A percentile compares a stretch with the other conserved stretches of the same genome.
phyloP scores from a whole-genome alignment of 225 moss, liverwort and hornwort species.

The Asterella californica region DNA sequence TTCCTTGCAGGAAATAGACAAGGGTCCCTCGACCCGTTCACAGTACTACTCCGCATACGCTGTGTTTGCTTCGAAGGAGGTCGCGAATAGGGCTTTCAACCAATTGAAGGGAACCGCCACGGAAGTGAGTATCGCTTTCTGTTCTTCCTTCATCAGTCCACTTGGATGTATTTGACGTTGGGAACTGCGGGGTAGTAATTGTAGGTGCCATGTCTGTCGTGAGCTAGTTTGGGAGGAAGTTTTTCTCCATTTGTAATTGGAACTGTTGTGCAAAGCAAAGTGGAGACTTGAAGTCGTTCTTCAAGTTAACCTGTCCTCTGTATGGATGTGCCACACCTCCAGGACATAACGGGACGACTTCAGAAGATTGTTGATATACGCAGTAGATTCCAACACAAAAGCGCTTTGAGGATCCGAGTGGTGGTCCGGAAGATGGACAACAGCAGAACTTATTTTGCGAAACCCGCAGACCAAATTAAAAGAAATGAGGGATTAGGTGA shows the following conservation, averaged over 20 bases:
- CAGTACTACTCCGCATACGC: conserved; percentile 44
- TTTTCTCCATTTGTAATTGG: background rate
- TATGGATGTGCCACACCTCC: background rate
- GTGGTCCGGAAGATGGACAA: conserved; percentile 23
- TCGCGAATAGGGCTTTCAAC: conserved; percentile 49
- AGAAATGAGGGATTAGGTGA: background rate
- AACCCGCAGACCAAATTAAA: background rate
- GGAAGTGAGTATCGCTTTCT: conserved; percentile 33
- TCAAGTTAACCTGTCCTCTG: background rate
- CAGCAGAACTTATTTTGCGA: background rate
- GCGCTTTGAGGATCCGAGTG: background rate
- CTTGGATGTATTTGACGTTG: background rate
- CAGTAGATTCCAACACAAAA: conserved; percentile 1
- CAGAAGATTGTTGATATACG: conserved; percentile 15
- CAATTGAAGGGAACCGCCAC: conserved; percentile 36
- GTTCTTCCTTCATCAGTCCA: background rate
- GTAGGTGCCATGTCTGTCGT: background rate
- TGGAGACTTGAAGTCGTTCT: background rate
- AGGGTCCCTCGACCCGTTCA: conserved; percentile 20
- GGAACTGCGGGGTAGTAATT: background rate
- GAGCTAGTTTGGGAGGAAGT: background rate
- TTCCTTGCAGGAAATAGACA: conserved; percentile 13
- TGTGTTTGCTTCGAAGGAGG: conserved; percentile 44
- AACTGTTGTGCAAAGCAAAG: too few species aligned
- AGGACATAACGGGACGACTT: conserved; percentile 26